These are phyloP conservation scores for Vanrija sp. DNA, from an alignment of 1,284 basidiomycete species.

Conservation along the genomic window DNA sequence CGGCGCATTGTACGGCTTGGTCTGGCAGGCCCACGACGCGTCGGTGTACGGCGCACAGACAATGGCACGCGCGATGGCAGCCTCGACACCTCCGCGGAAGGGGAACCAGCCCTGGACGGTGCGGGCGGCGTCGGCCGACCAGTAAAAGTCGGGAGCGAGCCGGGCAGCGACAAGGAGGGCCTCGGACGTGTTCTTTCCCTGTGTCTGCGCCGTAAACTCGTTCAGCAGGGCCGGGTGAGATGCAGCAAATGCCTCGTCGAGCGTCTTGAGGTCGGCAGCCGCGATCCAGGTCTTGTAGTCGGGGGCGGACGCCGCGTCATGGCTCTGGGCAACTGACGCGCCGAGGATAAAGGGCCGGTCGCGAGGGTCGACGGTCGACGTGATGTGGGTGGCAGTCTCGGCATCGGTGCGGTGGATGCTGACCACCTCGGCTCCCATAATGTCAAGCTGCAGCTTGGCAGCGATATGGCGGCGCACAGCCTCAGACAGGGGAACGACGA, in stretches of 20 bases:
- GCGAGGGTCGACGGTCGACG: constrained; percentile 72
- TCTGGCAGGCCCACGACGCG: constrained; percentile 60
- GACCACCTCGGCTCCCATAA: constrained; percentile 65
- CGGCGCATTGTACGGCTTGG: neutral
- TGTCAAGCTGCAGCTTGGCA: constrained; percentile 20
- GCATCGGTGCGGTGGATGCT: constrained; percentile 88
- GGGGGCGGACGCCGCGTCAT: constrained; percentile 57
- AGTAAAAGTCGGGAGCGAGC: constrained; percentile 68
- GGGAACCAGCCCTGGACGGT: constrained; percentile 91
- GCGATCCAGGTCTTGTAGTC: neutral
- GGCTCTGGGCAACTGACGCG: constrained; percentile 61
- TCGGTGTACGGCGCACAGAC: constrained; percentile 78
- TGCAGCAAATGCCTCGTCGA: constrained; percentile 54
- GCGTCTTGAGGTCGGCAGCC: constrained; percentile 35
- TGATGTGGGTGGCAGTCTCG: constrained; percentile 81
- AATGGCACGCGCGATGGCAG: constrained; percentile 76
- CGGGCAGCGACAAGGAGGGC: constrained; percentile 69
- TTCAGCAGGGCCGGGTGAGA: constrained; percentile 60
- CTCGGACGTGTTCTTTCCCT: constrained; percentile 69
- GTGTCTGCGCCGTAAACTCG: constrained; percentile 59
- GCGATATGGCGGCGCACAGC: constrained; percentile 11
- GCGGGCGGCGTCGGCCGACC: constrained; percentile 90
- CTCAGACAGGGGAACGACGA: constrained; percentile 19
- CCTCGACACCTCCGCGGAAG: constrained; percentile 53
- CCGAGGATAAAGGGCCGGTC: constrained; percentile 72